Evolutionary conservation across 345 rosid genomes (phyloP).

Genomic region (Pugionium cornutum): DNA sequence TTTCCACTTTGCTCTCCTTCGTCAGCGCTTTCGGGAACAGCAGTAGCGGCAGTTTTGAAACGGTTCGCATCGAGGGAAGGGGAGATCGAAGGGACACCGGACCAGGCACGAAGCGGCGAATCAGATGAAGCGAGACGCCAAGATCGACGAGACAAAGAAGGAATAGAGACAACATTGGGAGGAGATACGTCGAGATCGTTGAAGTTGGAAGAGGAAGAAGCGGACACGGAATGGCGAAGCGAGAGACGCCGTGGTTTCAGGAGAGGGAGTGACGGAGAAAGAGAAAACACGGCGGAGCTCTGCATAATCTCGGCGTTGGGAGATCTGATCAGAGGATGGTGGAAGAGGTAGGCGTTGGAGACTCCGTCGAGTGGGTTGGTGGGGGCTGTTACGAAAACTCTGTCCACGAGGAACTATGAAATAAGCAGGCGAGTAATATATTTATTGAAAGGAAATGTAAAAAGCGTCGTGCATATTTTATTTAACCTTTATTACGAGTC

Average conservation of each 20-base stretch:
- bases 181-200: constrained; percentile 39
- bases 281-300: constrained; percentile 59
- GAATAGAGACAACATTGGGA: constrained; percentile 48
- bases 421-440: neutral
- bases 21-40: constrained; percentile 61
- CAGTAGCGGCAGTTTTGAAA: constrained; percentile 55
- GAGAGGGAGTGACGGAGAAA: constrained; percentile 44
- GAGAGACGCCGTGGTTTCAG: constrained; percentile 45
- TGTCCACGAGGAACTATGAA: neutral
- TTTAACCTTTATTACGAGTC: neutral
- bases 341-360: neutral
- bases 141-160: constrained; percentile 59
- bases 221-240: constrained; percentile 15
- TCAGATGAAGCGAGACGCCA: constrained; percentile 52
- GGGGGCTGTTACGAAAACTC: constrained; percentile 20
- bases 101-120: constrained; percentile 62
- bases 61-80: constrained; percentile 36
- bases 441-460: constrained; percentile 10
- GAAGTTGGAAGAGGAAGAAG: constrained; percentile 38
- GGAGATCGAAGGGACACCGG: constrained; percentile 46
- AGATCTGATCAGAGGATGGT: constrained; percentile 36
- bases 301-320: constrained; percentile 56
- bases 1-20: constrained; percentile 51
- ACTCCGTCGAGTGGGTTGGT: constrained; percentile 48
- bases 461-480: neutral